Evolutionary conservation across 164 flowering plant species (phyloP), one percentile per base, ranked within the genome.

Genomic region (Malania oleifera): DNA sequence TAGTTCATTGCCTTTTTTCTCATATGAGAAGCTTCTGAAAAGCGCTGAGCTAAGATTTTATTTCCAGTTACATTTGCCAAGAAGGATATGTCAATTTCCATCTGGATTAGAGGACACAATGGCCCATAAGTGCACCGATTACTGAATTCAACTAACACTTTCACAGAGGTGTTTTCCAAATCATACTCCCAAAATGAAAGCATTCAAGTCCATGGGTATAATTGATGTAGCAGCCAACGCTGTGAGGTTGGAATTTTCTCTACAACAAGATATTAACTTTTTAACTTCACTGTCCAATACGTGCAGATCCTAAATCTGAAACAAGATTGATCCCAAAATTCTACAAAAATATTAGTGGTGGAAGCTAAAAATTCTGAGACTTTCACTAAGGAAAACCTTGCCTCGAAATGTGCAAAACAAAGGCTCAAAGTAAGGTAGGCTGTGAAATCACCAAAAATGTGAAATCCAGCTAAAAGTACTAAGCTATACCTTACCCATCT

Each of bases 151-250:
- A 62, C 46, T n/a, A 3, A 24, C n/a, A 34, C 17, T 6, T 39
- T 23, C 24, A n/a, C n/a, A 51, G 20, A 14, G 34, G 25, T n/a
- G 38, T 11, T 29, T 27, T 29, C 18, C 11, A 29, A 41, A 25
- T 7, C 62, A 59, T 71, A 90, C 98, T 85, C 77, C 77, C n/a
- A 90, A 80, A 54, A 93, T 47, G 67, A 73, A 78, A 7, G 78
- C 82, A 67, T 91, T 91, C 69, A 95, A 71, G 73, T 95, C 99
- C 55, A 91, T 96, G 31, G 99, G 99, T 66, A 95, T 5, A 50
- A 95, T 75, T 50, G 83, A 75, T 55, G 97, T 91, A 52, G 95
- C 81, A 23, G 80, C 59, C 72, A 87, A 70, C 38, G 97, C 85
- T 64, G 97, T 75, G 14, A 91, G 73, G 62, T 88, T 87, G 35